Conservation (phyloP, 805 yeast genomes). For the Aciculoconidium aculeatum region DNA sequence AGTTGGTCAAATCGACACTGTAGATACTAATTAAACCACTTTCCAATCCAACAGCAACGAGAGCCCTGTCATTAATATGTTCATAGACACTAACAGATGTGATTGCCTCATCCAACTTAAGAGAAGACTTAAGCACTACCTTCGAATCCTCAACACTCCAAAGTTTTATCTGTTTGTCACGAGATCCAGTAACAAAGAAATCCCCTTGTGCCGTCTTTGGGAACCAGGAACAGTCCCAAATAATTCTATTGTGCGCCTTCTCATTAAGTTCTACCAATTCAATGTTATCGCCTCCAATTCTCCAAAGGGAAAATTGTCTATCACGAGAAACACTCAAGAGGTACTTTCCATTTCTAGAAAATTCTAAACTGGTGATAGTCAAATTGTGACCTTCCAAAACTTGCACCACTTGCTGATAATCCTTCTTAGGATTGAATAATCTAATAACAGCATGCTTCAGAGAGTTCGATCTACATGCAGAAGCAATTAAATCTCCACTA, state of each 20-base stretch:
- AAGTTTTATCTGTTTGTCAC: constrained; percentile 74
- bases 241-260: constrained; percentile 84
- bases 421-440: constrained; percentile 56
- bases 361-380: constrained; percentile 79
- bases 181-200: constrained; percentile 74
- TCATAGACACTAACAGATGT: constrained; percentile 58
- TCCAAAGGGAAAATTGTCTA: constrained; percentile 78
- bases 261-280: constrained; percentile 42
- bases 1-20: constrained; percentile 26
- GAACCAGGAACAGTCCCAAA: constrained; percentile 94
- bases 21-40: constrained; percentile 53
- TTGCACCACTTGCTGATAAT: constrained; percentile 42
- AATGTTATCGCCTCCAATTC: constrained; percentile 22
- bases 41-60: constrained; percentile 66
- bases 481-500: constrained; percentile 60
- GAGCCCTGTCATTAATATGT: constrained; percentile 18
- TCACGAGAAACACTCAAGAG: constrained; percentile 83
- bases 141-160: constrained; percentile 57
- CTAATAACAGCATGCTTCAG: constrained; percentile 82
- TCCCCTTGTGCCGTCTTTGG: constrained; percentile 31
- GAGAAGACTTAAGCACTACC: constrained; percentile 19
- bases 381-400: constrained; percentile 65
- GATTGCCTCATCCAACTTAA: constrained; percentile 52
- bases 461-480: constrained; percentile 87
- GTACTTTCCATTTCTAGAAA: constrained; percentile 61